Evolutionary conservation across 805 yeast species (phyloP), one percentile per base, ranked within the genome.

Genomic region (Kodamaea sagamina): DNA sequence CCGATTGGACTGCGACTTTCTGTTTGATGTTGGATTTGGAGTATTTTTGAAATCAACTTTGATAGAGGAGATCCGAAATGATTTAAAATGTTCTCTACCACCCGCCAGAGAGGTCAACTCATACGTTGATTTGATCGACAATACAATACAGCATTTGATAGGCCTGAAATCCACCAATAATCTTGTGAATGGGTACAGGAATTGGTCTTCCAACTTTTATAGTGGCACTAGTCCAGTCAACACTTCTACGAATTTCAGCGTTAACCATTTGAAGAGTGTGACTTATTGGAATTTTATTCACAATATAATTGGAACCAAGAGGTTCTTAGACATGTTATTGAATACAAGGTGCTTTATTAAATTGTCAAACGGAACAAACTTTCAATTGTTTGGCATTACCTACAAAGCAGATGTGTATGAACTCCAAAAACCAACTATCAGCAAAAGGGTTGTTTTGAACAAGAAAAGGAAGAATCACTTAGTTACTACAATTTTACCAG

Each of bases 251-350:
- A 61, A 56, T 47, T 59, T 71, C n/a, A 60, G 61, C 17, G 67
- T 68, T 2, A 61, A 67, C 12, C 41, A 57, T 1, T 47, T 84
- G 13, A 79, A 78, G 45, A 54, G 25, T 1, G 15, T 66, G 3
- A 50, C 62, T 3, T 47, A 55, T 2, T 81, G 86, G 80, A 67
- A 67, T 22, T 47, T 54, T 2, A 34, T 81, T 0, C 75, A 64
- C 44, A 46, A 44, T 2, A 22, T 59, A 1, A 48, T 79, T 1
- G 84, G 83, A 0, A 54, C 59, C 6, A 43, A 44, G 1, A 43
- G 45, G 1, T 80, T 81, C 52, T 36, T 70, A 4, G 44, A 66
- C 6, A 36, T 81, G 15, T 12, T 81, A 3, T 34, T 73, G 4
- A 66, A 67, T 32, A 54, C 51, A 32, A 53, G 63, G 4, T 71